Evolutionary conservation across 1,284 basidiomycete genomes (phyloP), one percentile per base, ranked within the genome.

Genomic region (Pseudozyma tsukubaensis): DNA sequence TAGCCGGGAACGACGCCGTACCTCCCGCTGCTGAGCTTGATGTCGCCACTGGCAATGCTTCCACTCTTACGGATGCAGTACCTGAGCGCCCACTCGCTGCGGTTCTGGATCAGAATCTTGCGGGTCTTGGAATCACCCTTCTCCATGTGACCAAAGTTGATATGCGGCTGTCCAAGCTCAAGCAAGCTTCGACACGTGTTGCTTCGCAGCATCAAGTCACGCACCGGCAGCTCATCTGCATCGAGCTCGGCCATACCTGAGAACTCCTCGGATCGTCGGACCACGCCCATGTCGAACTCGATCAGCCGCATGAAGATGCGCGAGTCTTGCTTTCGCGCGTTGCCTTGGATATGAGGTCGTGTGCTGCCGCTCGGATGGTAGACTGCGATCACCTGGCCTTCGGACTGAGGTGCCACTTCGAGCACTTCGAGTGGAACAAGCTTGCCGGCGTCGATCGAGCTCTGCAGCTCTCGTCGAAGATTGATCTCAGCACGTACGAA

Each of bases 71-170:
- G 86, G 51, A 88, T 85, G 51, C 86, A 85, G 83, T 87, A 88
- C 13, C 87, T 77, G 35, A 85, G 62, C 21, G 76, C 86, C 86
- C 66, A 86, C 76, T 77, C 86, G 82, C 76, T 86, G 80, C 79
- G 84, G 80, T 85, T 87, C 83, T 85, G 87, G 45, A 88, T 86
- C 56, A 87, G 83, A 49, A 88, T 86, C 65, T 85, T 86, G 63
- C 86, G 85, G 43, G 86, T 84, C 72, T 86, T 87, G 34, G 83
- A 76, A 43, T 87, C 86, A 48, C 87, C 86, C 76, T 87, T 87
- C 51, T 88, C 86, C 72, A 87, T 85, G n/a, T 84, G 83, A 1
- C 87, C 87, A 76, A 88, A 87, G 77, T 88, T 87, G 85, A 88
- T 87, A 58, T 85, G 85, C 50, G 85, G 85, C 82, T 87, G 87